Base-by-base conservation (phyloP, 306 rosid genomes). In the Herpetospermum pedunculosum region DNA sequence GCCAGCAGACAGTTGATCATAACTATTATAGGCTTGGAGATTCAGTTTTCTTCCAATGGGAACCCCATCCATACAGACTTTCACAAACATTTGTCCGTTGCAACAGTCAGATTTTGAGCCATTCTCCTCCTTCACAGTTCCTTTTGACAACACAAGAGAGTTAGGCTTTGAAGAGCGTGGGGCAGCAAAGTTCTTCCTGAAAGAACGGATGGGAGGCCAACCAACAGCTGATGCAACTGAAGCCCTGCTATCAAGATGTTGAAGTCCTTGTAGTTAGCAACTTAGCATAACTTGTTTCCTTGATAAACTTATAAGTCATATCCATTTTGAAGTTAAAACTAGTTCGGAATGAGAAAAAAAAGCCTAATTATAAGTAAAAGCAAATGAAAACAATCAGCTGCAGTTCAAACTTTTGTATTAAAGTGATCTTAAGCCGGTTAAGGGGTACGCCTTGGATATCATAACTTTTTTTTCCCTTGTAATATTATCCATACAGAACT, bases 161-260 rank as follows among this genome's bases (percentile, higher is more conserved):
- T 32, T 48, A 5, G 32, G 47, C 48, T 72, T 72, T 14, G 60
- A 53, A 34, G 76, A 72, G 21, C 58, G 76, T 4, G 30, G 47
- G 13, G 14, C 14, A 13, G 85, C 88, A 75, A 87, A 70, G 75
- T 85, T 92, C 87, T 84, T 92, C 83, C 98, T 83, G 69, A 50
- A 88, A 0, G 95, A 90, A 34, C 96, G 85, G 81, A 92, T 81
- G 34, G 98, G 98, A 48, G 98, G 98, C 98, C 98, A 92, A 40
- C 98, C 98, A 52, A 92, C 91, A 21, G 86, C 92, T 73, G 91
- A 67, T 59, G 85, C 86, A 53, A 86, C 72, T 72, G 87, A 81
- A 59, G 76, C 86, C 86, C 92, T 90, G 80, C 60, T 76, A 32
- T 23, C 60, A 50, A 35, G 32, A 50, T 30, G 14, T 48, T 12